Percentiles rank a stretch among this genome's conserved stretches.
phyloP scores from a whole-genome alignment of 495 filamentous ascomycete species.

The Penicillium paradoxum region DNA sequence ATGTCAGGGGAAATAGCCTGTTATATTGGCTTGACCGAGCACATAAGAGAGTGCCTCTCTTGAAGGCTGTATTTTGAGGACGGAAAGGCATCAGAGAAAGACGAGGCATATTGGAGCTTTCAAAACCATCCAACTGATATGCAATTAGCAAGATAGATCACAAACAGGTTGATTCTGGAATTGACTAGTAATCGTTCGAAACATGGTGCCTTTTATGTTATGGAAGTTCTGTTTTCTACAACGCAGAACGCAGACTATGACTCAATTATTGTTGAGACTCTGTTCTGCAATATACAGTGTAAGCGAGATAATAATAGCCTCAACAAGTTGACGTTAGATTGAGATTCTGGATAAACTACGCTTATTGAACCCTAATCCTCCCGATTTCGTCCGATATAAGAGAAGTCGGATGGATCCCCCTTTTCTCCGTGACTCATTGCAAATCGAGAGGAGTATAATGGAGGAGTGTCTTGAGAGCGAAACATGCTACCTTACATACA shows the following conservation, averaged over 20 bases:
- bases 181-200: not conserved
- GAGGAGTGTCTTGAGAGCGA: too few relatives aligned
- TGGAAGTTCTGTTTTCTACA: conserved; percentile 10
- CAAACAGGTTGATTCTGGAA: not conserved
- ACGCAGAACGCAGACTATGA: conserved; percentile 13
- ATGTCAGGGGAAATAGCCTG: not conserved
- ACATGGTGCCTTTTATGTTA: not conserved
- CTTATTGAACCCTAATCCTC: conserved; percentile 2
- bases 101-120: not conserved
- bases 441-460: not conserved
- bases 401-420: too few relatives aligned
- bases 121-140: not conserved
- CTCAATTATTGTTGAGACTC: not conserved
- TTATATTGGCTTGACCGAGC: not conserved
- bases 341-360: not conserved
- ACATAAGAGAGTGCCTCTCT: not conserved
- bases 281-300: conserved; percentile 15
- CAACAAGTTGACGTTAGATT: not conserved
- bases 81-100: not conserved
- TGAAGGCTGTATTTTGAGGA: not conserved
- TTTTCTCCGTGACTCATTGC: not conserved
- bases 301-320: conserved; percentile 3
- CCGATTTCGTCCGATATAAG: conserved; percentile 12
- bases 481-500: too few relatives aligned
- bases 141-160: not conserved